Percentiles rank a stretch among this genome's conserved stretches.
Evolutionary conservation across 2,329 filamentous ascomycete species (phyloP).

Genomic region (Hysterium pulicare): DNA sequence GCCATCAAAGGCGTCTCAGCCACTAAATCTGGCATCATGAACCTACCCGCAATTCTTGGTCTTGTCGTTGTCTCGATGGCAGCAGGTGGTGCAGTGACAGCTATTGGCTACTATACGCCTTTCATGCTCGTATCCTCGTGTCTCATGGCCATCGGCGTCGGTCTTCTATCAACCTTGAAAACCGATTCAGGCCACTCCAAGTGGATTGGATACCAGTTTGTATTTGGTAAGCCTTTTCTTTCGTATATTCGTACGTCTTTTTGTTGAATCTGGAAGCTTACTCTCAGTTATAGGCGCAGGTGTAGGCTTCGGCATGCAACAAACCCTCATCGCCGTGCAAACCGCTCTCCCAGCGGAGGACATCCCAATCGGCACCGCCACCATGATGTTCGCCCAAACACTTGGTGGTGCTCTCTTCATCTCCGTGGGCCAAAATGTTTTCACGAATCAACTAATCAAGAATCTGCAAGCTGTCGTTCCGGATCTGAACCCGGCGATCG

Average conservation of each 20-base stretch:
- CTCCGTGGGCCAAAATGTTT: slow-evolving; percentile 49
- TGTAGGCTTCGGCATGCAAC: slow-evolving; percentile 49
- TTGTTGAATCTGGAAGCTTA: too few relatives aligned
- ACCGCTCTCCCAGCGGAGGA: slow-evolving; percentile 42
- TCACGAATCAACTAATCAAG: slow-evolving; percentile 47
- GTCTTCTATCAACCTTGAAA: slow-evolving; percentile 44
- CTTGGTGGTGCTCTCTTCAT: slow-evolving; percentile 50
- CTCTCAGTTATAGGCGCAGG: too few relatives aligned
- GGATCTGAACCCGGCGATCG: slow-evolving; percentile 40
- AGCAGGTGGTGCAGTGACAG: slow-evolving; percentile 38
- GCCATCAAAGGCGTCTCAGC: slow-evolving; percentile 47
- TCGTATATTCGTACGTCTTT: too few relatives aligned
- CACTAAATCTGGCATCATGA: slow-evolving; percentile 48
- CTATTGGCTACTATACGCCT: slow-evolving; percentile 49
- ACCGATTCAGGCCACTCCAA: slow-evolving; percentile 34
- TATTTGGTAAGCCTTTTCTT: slow-evolving; percentile 36
- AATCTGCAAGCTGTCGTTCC: slow-evolving; percentile 38
- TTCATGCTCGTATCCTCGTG: slow-evolving; percentile 44
- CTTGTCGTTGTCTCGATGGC: slow-evolving; percentile 44
- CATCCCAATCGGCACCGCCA: slow-evolving; percentile 46
- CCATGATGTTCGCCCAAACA: slow-evolving; percentile 48
- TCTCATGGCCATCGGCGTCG: slow-evolving; percentile 46
- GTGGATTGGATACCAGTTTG: slow-evolving; percentile 41
- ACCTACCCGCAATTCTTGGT: slow-evolving; percentile 46
- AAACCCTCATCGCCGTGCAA: slow-evolving; percentile 46